Conservation (phyloP, 1,284 basidiomycete genomes). For the Sporisorium exsertum region DNA sequence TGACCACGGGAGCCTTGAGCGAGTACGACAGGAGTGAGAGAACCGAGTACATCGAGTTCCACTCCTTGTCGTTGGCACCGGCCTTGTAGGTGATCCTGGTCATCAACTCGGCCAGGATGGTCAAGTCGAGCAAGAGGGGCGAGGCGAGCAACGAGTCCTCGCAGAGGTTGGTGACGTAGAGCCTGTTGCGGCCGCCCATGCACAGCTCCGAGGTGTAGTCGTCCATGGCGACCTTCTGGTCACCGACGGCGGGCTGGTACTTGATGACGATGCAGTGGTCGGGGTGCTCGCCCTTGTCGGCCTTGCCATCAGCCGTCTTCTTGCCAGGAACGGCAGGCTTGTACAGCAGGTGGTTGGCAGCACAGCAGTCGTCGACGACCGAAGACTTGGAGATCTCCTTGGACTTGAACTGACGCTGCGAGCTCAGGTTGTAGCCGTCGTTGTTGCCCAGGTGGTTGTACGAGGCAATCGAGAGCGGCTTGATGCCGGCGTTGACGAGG, state of each 20-base stretch:
- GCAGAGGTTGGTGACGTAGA: slow-evolving; percentile 56
- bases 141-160: slow-evolving; percentile 95
- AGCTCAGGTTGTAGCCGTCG: slow-evolving; percentile 91
- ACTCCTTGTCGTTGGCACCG: slow-evolving; percentile 51
- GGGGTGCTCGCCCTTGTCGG: slow-evolving; percentile 87
- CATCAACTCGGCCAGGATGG: slow-evolving; percentile 92
- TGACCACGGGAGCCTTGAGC: slow-evolving; percentile 95
- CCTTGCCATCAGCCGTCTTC: slow-evolving; percentile 71
- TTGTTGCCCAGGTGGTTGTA: slow-evolving; percentile 99
- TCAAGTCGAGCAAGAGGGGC: slow-evolving; percentile 91
- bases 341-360: slow-evolving; percentile 87
- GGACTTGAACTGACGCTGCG: slow-evolving; percentile 92
- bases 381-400: slow-evolving; percentile 91
- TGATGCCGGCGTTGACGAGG: slow-evolving; percentile 98
- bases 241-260: slow-evolving; percentile 83
- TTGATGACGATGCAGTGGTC: slow-evolving; percentile 89
- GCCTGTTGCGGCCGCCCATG: slow-evolving; percentile 73
- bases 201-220: slow-evolving; percentile 93
- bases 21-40: slow-evolving; percentile 65
- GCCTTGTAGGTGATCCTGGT: slow-evolving; percentile 84
- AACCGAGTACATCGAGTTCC: slow-evolving; percentile 67
- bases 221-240: slow-evolving; percentile 88
- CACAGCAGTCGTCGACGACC: slow-evolving; percentile 82
- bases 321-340: slow-evolving; percentile 75
- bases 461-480: slow-evolving; percentile 93